Evolutionary conservation across 345 rosid genomes (phyloP).

Genomic region (Cardiospermum halicacabum): DNA sequence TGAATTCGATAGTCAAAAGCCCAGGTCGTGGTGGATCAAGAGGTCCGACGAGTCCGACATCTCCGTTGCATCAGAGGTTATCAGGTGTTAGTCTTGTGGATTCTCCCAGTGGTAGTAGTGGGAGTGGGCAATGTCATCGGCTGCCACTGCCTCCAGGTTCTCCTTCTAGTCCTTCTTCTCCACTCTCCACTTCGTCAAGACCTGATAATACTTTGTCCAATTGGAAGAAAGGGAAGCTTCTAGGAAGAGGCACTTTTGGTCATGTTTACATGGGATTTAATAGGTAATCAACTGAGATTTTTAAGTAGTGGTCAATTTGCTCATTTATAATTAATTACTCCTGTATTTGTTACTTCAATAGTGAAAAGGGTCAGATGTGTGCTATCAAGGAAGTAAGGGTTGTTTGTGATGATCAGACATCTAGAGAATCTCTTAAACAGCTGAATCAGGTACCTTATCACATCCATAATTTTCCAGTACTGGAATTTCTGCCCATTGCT

Average conservation of each 20-base stretch:
- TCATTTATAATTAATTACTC: background rate
- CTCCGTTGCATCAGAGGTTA: constrained; percentile 63
- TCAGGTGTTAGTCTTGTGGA: constrained; percentile 48
- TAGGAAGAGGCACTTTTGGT: constrained; percentile 97
- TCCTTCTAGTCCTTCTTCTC: constrained; percentile 70
- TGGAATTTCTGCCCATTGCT: background rate
- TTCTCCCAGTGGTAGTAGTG: constrained; percentile 56
- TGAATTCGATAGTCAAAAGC: constrained; percentile 41
- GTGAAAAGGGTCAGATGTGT: constrained; percentile 90
- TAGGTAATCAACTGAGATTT: constrained; percentile 40
- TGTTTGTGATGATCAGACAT: constrained; percentile 71
- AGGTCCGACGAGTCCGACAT: constrained; percentile 64
- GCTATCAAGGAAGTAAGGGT: constrained; percentile 94
- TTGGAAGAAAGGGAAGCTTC: constrained; percentile 86
- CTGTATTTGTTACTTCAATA: constrained; percentile 25
- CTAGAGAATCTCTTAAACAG: constrained; percentile 86
- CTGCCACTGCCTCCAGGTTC: constrained; percentile 95
- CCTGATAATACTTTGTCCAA: constrained; percentile 42
- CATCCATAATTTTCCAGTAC: too few species aligned
- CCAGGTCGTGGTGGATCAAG: constrained; percentile 46
- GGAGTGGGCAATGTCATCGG: constrained; percentile 66
- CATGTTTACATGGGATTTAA: constrained; percentile 92
- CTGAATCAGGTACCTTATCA: constrained; percentile 84
- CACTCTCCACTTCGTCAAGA: constrained; percentile 39
- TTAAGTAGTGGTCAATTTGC: too few species aligned